These are phyloP conservation scores for Benincasa hispida DNA, from an alignment of 306 rosid genomes.

Conservation along the genomic window DNA sequence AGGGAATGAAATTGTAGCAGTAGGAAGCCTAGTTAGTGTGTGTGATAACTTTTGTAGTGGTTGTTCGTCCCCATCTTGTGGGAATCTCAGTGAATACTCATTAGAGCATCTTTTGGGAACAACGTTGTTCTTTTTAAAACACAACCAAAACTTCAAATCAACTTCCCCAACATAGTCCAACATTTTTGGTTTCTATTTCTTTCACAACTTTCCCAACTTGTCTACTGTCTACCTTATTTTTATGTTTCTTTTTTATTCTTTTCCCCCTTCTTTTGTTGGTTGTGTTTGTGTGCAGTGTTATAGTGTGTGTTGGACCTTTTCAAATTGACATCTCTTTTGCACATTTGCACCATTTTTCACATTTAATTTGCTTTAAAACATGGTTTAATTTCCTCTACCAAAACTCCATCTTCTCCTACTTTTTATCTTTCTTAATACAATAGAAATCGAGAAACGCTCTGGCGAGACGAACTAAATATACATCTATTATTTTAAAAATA, in stretches of 20 bases:
- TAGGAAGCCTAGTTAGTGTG: neutral
- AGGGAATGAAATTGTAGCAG: neutral
- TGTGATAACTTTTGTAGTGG: conserved; percentile 21
- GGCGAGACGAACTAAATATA: no score
- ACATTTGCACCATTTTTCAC: neutral
- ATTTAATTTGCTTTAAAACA: neutral
- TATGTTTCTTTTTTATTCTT: no score
- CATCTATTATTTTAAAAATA: no score
- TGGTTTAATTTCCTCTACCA: neutral
- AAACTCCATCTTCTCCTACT: neutral
- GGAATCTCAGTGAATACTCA: conserved; percentile 33
- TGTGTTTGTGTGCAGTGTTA: neutral
- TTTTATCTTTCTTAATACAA: no score
- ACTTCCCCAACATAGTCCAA: neutral
- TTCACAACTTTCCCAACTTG: neutral
- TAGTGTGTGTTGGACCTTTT: neutral
- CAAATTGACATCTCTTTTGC: neutral
- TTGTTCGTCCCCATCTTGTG: conserved; percentile 33
- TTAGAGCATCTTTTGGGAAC: conserved; percentile 32
- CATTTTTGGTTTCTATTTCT: neutral
- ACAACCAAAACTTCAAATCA: neutral
- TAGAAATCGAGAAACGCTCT: no score
- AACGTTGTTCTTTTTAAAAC: neutral
- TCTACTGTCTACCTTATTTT: neutral
- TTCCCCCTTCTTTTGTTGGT: neutral